These are phyloP conservation scores for Globisporangium megalacanthum DNA, from an alignment of 352 stramenopile genomes.

Conservation along the genomic window DNA sequence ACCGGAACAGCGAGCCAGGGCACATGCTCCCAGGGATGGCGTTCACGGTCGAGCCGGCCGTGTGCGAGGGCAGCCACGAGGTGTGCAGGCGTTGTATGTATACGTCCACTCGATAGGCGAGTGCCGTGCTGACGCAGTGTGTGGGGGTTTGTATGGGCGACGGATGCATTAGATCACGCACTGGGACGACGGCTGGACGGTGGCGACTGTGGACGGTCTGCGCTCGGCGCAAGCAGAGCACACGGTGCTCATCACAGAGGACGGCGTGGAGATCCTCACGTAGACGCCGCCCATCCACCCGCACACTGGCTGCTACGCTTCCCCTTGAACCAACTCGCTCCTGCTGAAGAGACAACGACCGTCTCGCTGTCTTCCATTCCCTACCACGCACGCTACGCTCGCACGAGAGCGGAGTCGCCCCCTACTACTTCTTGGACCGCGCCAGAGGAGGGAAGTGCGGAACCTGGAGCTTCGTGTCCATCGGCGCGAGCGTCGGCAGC, in stretches of 20 bases:
- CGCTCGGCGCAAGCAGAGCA: constrained; percentile 97
- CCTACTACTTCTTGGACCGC: constrained; percentile 11
- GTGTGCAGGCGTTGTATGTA: constrained; percentile 19
- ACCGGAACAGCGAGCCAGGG: constrained; percentile 76
- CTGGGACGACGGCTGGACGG: constrained; percentile 97
- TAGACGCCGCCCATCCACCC: constrained; percentile 14
- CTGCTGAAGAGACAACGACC: too few species aligned
- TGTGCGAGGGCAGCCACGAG: constrained; percentile 90
- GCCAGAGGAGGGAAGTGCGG: constrained; percentile 50
- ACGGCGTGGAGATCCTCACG: constrained; percentile 95
- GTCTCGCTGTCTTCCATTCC: too few species aligned
- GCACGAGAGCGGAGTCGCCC: background rate
- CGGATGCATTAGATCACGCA: constrained; percentile 53
- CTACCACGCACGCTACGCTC: too few species aligned
- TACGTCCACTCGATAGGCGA: background rate
- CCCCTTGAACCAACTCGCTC: too few species aligned
- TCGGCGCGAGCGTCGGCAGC: constrained; percentile 33
- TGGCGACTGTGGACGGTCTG: constrained; percentile 91
- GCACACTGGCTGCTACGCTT: background rate
- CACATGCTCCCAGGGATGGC: constrained; percentile 92
- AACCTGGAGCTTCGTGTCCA: constrained; percentile 79
- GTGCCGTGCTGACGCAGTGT: background rate
- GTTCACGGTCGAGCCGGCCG: constrained; percentile 98
- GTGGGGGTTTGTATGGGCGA: too few species aligned
- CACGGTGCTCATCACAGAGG: constrained; percentile 94